phyloP scores from a whole-genome alignment of 345 rosid species.

The Murraya koenigii region DNA sequence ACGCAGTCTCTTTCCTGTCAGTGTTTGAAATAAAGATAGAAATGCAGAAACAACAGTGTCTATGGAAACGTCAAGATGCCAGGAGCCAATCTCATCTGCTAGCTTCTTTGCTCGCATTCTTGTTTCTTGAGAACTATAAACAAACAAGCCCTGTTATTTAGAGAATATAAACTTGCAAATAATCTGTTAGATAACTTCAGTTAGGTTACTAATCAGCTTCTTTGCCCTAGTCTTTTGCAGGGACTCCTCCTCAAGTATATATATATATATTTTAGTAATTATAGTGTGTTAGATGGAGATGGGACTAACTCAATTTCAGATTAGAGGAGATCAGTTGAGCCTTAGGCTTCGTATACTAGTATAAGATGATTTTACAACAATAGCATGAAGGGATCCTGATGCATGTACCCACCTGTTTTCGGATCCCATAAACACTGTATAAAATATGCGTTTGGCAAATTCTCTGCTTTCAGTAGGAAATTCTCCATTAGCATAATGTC shows the following conservation, averaged over 20 bases:
- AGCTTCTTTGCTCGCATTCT: slow-evolving; percentile 71
- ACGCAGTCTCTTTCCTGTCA: slow-evolving; percentile 75
- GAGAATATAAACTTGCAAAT: not conserved
- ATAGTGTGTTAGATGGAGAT: not conserved
- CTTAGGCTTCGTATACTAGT: not conserved
- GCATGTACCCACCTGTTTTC: slow-evolving; percentile 72
- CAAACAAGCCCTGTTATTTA: slow-evolving; percentile 5
- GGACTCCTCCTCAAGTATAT: not conserved
- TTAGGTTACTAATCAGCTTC: not conserved
- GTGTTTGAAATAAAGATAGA: slow-evolving; percentile 68
- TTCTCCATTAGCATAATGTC: slow-evolving; percentile 59
- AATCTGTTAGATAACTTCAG: not conserved
- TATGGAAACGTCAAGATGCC: slow-evolving; percentile 90
- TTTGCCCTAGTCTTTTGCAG: not conserved
- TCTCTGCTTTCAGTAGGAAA: slow-evolving; percentile 90
- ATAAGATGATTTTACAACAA: not conserved
- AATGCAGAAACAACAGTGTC: slow-evolving; percentile 83
- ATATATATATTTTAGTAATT: not conserved
- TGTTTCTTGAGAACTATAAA: slow-evolving; percentile 71
- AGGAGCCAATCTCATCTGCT: slow-evolving; percentile 87
- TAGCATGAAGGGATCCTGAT: not conserved
- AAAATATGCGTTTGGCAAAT: slow-evolving; percentile 88
- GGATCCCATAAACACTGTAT: slow-evolving; percentile 90
- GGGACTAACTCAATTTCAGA: not conserved
- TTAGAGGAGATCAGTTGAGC: not conserved